phyloP scores from a whole-genome alignment of 495 filamentous ascomycete genomes.

The Astrocystis sublimbata region DNA sequence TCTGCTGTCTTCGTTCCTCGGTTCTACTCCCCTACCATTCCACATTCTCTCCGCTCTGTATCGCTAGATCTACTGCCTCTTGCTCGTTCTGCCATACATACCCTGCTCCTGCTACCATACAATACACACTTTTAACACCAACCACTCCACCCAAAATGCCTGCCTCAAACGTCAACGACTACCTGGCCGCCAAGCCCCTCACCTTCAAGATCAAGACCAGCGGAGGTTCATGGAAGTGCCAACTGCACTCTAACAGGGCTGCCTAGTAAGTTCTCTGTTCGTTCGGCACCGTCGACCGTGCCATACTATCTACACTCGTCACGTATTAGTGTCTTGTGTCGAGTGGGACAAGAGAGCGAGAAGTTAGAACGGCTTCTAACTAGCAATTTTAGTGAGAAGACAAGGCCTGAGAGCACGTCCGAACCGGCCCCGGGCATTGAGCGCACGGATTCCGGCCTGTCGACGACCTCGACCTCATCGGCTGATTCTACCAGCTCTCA shows the following conservation, averaged over 20 bases:
- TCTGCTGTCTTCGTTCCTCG: neutral
- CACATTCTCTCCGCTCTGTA: neutral
- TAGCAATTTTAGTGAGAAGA: slow-evolving; percentile 37
- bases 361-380: slow-evolving; percentile 11
- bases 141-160: slow-evolving; percentile 28
- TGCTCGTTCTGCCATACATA: neutral
- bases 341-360: no score
- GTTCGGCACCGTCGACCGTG: neutral
- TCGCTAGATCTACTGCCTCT: neutral
- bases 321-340: no score
- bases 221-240: slow-evolving; percentile 41
- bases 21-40: neutral
- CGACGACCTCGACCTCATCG: slow-evolving; percentile 25
- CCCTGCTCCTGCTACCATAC: neutral
- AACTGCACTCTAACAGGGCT: slow-evolving; percentile 41
- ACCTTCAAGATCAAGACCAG: slow-evolving; percentile 48
- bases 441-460: slow-evolving; percentile 31
- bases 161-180: slow-evolving; percentile 31
- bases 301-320: no score
- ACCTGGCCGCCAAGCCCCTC: slow-evolving; percentile 39
- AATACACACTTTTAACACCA: neutral
- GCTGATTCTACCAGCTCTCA: neutral
- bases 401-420: slow-evolving; percentile 10
- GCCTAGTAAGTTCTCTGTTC: slow-evolving; percentile 38
- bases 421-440: slow-evolving; percentile 30